These are phyloP conservation scores for Piromyces finnis DNA, from an alignment of 192 early-diverging fungal species.

Conservation along the genomic window DNA sequence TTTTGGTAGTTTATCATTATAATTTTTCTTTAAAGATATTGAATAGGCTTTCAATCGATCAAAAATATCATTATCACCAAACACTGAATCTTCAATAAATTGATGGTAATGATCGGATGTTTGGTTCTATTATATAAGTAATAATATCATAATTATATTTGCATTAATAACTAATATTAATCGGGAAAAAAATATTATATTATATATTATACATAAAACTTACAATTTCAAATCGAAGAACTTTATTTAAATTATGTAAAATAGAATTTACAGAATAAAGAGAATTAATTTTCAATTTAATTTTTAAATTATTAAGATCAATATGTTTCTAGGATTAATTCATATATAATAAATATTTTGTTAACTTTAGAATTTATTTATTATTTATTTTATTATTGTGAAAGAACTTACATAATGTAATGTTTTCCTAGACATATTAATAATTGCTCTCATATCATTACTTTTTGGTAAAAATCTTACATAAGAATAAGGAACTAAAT, in stretches of 20 bases:
- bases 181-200: background rate
- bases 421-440: background rate
- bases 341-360: no score
- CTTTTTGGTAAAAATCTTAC: background rate
- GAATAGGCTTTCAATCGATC: background rate
- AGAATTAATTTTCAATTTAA: no score
- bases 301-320: no score
- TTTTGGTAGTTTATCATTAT: background rate
- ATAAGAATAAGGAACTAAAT: background rate
- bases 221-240: background rate
- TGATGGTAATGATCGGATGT: background rate
- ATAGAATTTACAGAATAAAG: background rate
- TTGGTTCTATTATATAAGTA: background rate
- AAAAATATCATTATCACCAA: background rate
- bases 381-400: no score
- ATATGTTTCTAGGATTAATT: no score
- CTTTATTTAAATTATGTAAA: background rate
- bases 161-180: no score
- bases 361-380: no score
- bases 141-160: no score
- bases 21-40: background rate
- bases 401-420: background rate
- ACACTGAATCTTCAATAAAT: background rate
- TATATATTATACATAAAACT: no score
- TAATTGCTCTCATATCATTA: background rate